Evolutionary conservation across 139 green algal species (phyloP).

Genomic region (Chlamydomonas sp.): DNA sequence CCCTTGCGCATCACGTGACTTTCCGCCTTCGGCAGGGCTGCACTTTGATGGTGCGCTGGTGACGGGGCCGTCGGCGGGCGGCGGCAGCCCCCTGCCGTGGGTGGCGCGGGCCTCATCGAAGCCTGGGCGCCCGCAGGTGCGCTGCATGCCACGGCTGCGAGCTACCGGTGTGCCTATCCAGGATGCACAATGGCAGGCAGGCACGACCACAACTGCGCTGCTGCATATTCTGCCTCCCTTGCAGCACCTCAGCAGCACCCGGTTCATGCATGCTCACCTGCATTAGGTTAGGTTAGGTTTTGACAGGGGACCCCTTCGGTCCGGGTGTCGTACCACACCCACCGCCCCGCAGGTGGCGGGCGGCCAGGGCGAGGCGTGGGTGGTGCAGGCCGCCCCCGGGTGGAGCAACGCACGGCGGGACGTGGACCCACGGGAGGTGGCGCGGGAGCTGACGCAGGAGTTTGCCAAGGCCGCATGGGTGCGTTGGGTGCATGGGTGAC

Average conservation of each 20-base stretch:
- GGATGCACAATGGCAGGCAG: no score
- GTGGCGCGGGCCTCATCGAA: slow-evolving; percentile 27
- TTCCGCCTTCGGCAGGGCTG: background rate
- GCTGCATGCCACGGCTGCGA: no score
- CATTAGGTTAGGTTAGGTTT: no score
- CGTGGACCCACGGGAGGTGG: background rate
- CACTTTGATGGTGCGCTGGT: slow-evolving; percentile 31
- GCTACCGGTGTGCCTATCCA: no score
- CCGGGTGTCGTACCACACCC: no score
- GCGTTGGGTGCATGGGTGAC: background rate
- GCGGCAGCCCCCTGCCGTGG: slow-evolving; percentile 16
- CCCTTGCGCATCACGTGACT: no score
- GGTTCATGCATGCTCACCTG: no score
- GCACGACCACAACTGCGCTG: no score
- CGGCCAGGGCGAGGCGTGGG: slow-evolving; percentile 27
- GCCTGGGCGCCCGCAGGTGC: background rate
- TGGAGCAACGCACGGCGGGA: slow-evolving; percentile 25
- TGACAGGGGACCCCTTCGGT: no score
- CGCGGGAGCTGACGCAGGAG: slow-evolving; percentile 4
- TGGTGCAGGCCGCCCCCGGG: slow-evolving; percentile 12
- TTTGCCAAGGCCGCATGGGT: slow-evolving; percentile 11
- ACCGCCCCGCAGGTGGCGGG: background rate
- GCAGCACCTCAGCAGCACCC: no score
- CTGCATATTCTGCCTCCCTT: no score
- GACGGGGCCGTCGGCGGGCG: background rate